Percentiles rank a stretch among this genome's conserved stretches.
phyloP scores from a whole-genome alignment of 805 yeast genomes.

The Millerozyma miso region DNA sequence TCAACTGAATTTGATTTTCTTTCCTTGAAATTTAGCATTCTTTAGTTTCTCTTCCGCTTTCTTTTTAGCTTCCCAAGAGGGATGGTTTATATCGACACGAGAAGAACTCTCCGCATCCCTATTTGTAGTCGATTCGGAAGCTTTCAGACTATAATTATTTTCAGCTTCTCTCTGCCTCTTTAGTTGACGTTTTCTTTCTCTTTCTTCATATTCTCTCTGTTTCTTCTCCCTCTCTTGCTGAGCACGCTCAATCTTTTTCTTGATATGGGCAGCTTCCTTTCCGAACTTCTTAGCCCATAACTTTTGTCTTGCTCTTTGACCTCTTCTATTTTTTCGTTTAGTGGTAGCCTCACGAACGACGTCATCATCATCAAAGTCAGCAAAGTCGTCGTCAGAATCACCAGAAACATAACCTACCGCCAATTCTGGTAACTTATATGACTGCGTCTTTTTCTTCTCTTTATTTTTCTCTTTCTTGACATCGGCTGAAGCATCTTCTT shows the following conservation, averaged over 20 bases:
- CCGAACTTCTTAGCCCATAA: slow-evolving; percentile 96
- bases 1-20: slow-evolving; percentile 71
- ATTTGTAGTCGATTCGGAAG: slow-evolving; percentile 4
- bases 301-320: slow-evolving; percentile 94
- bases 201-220: slow-evolving; percentile 65
- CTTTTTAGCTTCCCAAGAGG: slow-evolving; percentile 96
- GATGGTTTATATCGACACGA: slow-evolving; percentile 54
- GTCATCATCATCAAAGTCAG: slow-evolving; percentile 40
- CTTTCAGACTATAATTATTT: not conserved
- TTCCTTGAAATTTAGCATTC: slow-evolving; percentile 73
- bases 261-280: slow-evolving; percentile 73
- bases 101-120: not conserved
- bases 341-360: slow-evolving; percentile 50
- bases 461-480: slow-evolving; percentile 10
- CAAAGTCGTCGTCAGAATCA: slow-evolving; percentile 64
- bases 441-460: slow-evolving; percentile 6
- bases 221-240: slow-evolving; percentile 54
- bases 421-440: slow-evolving; percentile 57
- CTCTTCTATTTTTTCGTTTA: slow-evolving; percentile 82
- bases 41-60: slow-evolving; percentile 62
- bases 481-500: slow-evolving; percentile 13
- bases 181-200: slow-evolving; percentile 62
- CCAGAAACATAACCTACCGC: slow-evolving; percentile 83
- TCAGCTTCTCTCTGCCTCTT: slow-evolving; percentile 34
- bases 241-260: slow-evolving; percentile 55